A percentile compares a stretch with the other conserved stretches of the same genome.
Evolutionary conservation across 2,329 filamentous ascomycete species (phyloP).

Genomic region (Arthrobotrys iridis): DNA sequence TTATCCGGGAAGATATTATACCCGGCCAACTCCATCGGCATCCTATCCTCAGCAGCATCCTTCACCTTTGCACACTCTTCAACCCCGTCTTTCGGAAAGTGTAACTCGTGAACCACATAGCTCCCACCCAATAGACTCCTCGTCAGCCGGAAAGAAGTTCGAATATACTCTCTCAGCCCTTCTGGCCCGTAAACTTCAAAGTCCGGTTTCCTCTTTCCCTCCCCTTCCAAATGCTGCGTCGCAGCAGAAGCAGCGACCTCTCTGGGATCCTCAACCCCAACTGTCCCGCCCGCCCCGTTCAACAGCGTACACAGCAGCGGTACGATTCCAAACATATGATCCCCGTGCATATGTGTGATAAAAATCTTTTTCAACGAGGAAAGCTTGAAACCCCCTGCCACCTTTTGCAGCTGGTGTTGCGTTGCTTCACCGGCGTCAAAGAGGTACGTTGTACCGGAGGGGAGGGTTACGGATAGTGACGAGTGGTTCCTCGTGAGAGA

Average conservation of each 20-base stretch:
- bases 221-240: not conserved
- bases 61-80: constrained; percentile 1
- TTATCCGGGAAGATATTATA: constrained; percentile 52
- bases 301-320: constrained; percentile 56
- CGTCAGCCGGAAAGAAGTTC: constrained; percentile 52
- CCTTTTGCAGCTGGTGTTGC: constrained; percentile 56
- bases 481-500: constrained; percentile 56
- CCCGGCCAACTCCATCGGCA: constrained; percentile 51
- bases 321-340: constrained; percentile 56
- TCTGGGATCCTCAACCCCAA: constrained; percentile 54
- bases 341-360: constrained; percentile 58
- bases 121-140: constrained; percentile 51
- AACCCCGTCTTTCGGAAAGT: constrained; percentile 9
- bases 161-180: constrained; percentile 56
- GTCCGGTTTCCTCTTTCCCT: constrained; percentile 17
- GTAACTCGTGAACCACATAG: constrained; percentile 56
- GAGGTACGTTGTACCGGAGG: constrained; percentile 55
- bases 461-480: constrained; percentile 55
- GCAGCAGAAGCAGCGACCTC: constrained; percentile 1
- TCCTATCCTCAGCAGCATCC: constrained; percentile 8
- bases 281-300: constrained; percentile 55
- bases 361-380: constrained; percentile 55
- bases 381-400: constrained; percentile 40
- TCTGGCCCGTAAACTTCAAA: constrained; percentile 56
- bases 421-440: constrained; percentile 57